A percentile compares a stretch with the other conserved stretches of the same genome.
Conservation (phyloP, 192 early-diverging fungal genomes). For the Pecoramyces ruminantium region DNA sequence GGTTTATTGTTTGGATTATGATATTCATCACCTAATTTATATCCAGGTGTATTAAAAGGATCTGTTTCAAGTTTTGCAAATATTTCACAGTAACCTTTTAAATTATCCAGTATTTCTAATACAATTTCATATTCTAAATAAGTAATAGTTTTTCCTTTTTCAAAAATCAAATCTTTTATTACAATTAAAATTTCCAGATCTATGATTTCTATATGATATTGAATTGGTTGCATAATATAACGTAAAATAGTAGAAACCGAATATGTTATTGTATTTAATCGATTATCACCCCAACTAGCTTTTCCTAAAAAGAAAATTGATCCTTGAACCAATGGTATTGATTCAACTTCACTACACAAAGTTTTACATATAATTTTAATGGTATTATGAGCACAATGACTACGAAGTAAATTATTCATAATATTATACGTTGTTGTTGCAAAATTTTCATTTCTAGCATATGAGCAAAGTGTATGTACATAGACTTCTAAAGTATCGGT, state of each 20-base stretch:
- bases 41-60: not conserved
- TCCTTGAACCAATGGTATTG: constrained; percentile 19
- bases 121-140: not conserved
- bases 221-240: not conserved
- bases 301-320: constrained; percentile 32
- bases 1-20: not conserved
- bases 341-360: not conserved
- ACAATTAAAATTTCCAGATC: not conserved
- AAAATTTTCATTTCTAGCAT: not conserved
- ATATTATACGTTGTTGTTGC: constrained; percentile 5
- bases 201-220: not conserved
- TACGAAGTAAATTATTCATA: constrained; percentile 40
- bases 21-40: not conserved
- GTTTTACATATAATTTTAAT: constrained; percentile 29
- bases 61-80: not conserved
- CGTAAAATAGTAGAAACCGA: constrained; percentile 13
- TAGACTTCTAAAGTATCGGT: not conserved
- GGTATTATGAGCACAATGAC: constrained; percentile 38
- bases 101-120: not conserved
- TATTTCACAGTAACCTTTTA: not conserved
- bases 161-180: not conserved
- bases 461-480: not conserved
- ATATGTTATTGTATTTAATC: constrained; percentile 16
- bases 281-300: constrained; percentile 31
- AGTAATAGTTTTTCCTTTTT: not conserved